These are phyloP conservation scores for Kalmanozyma brasiliensis DNA, from an alignment of 1,284 basidiomycete species.

Conservation along the genomic window DNA sequence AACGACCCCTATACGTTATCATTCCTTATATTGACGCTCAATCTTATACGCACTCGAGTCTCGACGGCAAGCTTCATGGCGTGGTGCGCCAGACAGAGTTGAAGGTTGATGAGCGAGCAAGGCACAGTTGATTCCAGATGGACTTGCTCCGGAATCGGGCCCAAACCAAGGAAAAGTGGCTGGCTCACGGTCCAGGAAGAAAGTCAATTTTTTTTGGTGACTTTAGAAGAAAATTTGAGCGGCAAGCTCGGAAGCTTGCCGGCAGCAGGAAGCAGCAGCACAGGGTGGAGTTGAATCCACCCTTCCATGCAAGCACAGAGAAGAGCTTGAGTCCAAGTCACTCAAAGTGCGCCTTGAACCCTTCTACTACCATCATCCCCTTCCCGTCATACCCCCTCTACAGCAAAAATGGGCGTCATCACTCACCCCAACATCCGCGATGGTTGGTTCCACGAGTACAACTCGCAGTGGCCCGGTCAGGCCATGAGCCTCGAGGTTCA, in stretches of 20 bases:
- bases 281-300: no score
- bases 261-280: slow-evolving; percentile 1
- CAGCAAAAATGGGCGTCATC: slow-evolving; percentile 58
- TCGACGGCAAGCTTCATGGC: no score
- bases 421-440: slow-evolving; percentile 73
- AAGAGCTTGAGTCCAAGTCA: no score
- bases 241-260: not conserved
- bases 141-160: slow-evolving; percentile 20
- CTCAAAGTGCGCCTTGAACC: no score
- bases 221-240: slow-evolving; percentile 41
- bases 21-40: no score
- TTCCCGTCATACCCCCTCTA: slow-evolving; percentile 2
- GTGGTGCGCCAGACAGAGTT: no score
- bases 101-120: not conserved
- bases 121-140: no score
- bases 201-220: slow-evolving; percentile 6
- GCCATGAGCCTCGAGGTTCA: slow-evolving; percentile 74
- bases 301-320: not conserved
- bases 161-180: slow-evolving; percentile 4
- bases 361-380: slow-evolving; percentile 19
- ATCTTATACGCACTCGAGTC: no score
- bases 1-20: no score
- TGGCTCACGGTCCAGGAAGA: slow-evolving; percentile 20
- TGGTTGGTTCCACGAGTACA: slow-evolving; percentile 97
- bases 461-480: slow-evolving; percentile 90